Evolutionary conservation across 192 early-diverging fungal genomes (phyloP).

Genomic region (Umbelopsis sp.): DNA sequence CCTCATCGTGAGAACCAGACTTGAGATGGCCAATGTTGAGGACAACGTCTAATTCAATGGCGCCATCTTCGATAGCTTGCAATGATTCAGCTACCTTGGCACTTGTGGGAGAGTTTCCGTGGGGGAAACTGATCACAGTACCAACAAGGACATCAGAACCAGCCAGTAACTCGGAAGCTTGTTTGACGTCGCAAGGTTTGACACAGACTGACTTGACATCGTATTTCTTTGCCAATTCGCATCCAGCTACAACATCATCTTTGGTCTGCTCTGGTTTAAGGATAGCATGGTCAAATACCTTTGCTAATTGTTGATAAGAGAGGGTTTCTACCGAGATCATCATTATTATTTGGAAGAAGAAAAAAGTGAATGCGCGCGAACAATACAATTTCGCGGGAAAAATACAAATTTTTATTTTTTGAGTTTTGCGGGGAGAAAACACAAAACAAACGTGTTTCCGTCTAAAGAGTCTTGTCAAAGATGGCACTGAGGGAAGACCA

Average conservation of each 20-base stretch:
- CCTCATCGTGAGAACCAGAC: slow-evolving; percentile 44
- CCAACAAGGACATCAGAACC: slow-evolving; percentile 56
- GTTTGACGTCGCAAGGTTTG: slow-evolving; percentile 61
- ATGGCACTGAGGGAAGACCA: slow-evolving; percentile 91
- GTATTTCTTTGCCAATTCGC: slow-evolving; percentile 53
- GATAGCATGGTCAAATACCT: slow-evolving; percentile 64
- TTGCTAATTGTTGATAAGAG: slow-evolving; percentile 52
- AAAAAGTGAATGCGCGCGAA: slow-evolving; percentile 6
- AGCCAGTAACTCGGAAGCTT: slow-evolving; percentile 43
- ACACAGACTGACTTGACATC: slow-evolving; percentile 60
- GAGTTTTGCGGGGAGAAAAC: not conserved
- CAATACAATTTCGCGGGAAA: slow-evolving; percentile 9
- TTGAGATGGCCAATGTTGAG: slow-evolving; percentile 58
- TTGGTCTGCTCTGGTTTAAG: slow-evolving; percentile 58
- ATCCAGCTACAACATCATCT: slow-evolving; percentile 53
- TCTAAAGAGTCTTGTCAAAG: slow-evolving; percentile 64
- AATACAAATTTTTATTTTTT: not conserved
- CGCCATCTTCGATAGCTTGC: slow-evolving; percentile 58
- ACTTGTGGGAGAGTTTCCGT: slow-evolving; percentile 52
- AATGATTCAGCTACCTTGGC: slow-evolving; percentile 59
- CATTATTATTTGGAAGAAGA: not conserved
- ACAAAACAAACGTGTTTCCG: slow-evolving; percentile 16
- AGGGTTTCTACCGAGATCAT: slow-evolving; percentile 48
- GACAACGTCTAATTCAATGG: slow-evolving; percentile 63
- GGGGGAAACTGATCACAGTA: slow-evolving; percentile 64